phyloP scores from a whole-genome alignment of 257 asterid genomes.

The Cynanchum wilfordii region DNA sequence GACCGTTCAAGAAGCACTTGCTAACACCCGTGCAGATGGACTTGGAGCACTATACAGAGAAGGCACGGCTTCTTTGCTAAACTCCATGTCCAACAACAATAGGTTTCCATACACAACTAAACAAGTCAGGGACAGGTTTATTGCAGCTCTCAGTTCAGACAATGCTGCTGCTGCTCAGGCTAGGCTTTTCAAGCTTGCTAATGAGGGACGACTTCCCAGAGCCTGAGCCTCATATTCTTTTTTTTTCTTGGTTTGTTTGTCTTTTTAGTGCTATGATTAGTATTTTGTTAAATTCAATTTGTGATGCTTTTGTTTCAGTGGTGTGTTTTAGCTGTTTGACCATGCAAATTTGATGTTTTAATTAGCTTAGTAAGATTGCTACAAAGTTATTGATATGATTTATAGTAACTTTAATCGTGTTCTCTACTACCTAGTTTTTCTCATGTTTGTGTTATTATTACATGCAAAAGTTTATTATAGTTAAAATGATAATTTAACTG shows the following conservation, averaged over 20 bases:
- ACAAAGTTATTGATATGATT: conserved; percentile 1
- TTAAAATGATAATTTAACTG: too few species aligned
- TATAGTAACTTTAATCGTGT: background rate
- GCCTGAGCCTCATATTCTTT: conserved; percentile 20
- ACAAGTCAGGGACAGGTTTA: conserved; percentile 67
- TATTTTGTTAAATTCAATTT: conserved; percentile 18
- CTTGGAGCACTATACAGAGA: conserved; percentile 80
- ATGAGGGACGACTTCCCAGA: conserved; percentile 56
- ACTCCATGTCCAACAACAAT: conserved; percentile 57
- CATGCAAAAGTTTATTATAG: too few species aligned
- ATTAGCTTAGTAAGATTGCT: background rate
- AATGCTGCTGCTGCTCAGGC: conserved; percentile 80
- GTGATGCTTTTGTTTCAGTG: conserved; percentile 16
- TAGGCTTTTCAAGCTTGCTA: conserved; percentile 67
- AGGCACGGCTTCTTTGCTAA: conserved; percentile 88
- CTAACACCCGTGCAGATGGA: conserved; percentile 59
- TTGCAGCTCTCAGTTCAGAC: conserved; percentile 58
- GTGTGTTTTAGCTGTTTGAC: conserved; percentile 5
- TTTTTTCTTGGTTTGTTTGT: too few species aligned
- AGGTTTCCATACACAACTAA: conserved; percentile 62
- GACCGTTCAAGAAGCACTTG: conserved; percentile 65
- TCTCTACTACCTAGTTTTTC: too few species aligned
- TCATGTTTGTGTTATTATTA: too few species aligned
- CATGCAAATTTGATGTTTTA: conserved; percentile 9
- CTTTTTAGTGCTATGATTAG: conserved; percentile 6